Evolutionary conservation across 2,329 filamentous ascomycete genomes (phyloP).

Genomic region (Herpotrichia juniperi): DNA sequence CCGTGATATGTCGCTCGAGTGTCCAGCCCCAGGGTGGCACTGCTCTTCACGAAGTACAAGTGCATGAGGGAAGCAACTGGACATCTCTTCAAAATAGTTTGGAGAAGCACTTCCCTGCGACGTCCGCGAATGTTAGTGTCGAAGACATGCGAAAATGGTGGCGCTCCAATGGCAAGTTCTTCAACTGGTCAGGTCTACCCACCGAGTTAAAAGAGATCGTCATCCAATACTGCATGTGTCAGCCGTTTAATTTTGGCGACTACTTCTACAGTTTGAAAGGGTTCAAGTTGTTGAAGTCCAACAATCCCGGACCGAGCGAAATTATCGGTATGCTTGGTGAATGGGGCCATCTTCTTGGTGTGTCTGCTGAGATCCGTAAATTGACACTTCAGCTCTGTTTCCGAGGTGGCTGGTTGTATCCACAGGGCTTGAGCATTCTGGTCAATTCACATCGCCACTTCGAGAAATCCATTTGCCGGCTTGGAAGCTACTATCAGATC

Average conservation of each 20-base stretch:
- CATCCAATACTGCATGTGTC: constrained; percentile 24
- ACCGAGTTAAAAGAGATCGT: constrained; percentile 35
- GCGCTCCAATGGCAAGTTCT: constrained; percentile 26
- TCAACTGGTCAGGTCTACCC: constrained; percentile 31
- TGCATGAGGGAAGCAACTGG: constrained; percentile 1
- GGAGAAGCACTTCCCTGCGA: constrained; percentile 4
- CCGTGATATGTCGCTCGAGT: background rate
- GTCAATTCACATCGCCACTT: background rate
- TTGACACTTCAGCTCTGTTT: constrained; percentile 25
- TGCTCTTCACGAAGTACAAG: background rate
- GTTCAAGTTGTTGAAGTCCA: background rate
- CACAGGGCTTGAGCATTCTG: constrained; percentile 15
- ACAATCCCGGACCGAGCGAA: constrained; percentile 16
- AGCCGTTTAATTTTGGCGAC: background rate
- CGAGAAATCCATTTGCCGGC: constrained; percentile 12
- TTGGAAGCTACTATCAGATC: constrained; percentile 23
- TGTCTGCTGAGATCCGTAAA: constrained; percentile 17
- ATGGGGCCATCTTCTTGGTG: constrained; percentile 22
- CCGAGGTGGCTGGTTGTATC: constrained; percentile 11
- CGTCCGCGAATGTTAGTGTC: background rate
- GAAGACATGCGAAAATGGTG: constrained; percentile 24
- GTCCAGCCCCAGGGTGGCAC: background rate
- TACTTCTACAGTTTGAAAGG: background rate
- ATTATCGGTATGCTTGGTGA: constrained; percentile 20
- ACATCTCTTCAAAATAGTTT: constrained; percentile 16